Evolutionary conservation across 345 rosid genomes (phyloP), one percentile per base, ranked within the genome.

Genomic region (Populus nigra): DNA sequence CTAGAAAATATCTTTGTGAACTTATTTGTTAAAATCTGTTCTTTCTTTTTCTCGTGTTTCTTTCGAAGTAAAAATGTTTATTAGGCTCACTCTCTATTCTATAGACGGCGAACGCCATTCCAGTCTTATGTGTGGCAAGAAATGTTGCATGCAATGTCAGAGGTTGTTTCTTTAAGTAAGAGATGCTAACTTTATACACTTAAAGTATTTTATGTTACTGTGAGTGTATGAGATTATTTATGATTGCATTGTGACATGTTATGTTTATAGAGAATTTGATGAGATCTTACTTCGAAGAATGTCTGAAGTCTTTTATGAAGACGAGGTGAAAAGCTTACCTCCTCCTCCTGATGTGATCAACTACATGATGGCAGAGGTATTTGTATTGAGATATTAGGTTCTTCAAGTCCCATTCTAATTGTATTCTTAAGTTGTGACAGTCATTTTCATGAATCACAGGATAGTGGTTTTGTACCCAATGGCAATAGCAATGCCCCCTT

Each of bases 121-220:
- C 99, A 66, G 86, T 86, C 82, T 94, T 96, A 33, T 94, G 98
- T 65, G 97, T 96, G 70, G 98, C 99, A 65, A 94, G 99, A 86
- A 96, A 94, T 90, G 99, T 96, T 82, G 99, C 99, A 49, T 96
- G 99, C 91, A 96, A 96, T 80, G 97, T 90, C 82, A 92, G 98
- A 85, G 98, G 97, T 81, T 91, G 82, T 78, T 96, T 94, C 85
- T 96, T 96, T 92, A 94, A 86, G 99, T 96, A 89, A 88, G 97
- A 77, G 79, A 50, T 66, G 74, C 27, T 68, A 73, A 22, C 57
- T 81, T 83, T 69, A 31, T 70, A 38, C 17, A 33, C 23, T 73
- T 41, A 63, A 75, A 65, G 47, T 25, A 10, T 73, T 65, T 25
- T 68, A 36, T 75, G 67, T 73, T 10, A 27, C n/a, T 69, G 66